Percentiles rank a stretch among this genome's conserved stretches.
These are phyloP conservation scores for barrel medic (Medicago truncatula) DNA, from an alignment of 306 rosid species.

Conservation along the genomic window DNA sequence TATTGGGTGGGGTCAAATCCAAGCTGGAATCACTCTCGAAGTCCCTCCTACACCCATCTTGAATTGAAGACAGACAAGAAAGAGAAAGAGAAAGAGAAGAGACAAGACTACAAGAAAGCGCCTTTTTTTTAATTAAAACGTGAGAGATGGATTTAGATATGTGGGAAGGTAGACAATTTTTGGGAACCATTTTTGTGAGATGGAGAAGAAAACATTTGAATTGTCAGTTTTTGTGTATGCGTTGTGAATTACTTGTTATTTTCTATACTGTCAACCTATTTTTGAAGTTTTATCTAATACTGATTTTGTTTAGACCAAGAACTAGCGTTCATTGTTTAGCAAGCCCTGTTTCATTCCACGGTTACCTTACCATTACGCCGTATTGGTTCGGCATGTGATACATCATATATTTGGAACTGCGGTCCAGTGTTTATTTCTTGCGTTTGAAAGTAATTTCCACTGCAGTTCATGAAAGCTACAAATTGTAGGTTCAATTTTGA, in stretches of 20 bases:
- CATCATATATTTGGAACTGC: too few relatives aligned
- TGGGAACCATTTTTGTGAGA: slow-evolving; percentile 56
- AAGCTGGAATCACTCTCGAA: slow-evolving; percentile 86
- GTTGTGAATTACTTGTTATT: neutral
- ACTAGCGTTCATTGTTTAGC: neutral
- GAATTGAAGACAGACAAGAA: slow-evolving; percentile 26
- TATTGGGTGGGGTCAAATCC: slow-evolving; percentile 96
- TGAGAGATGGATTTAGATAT: slow-evolving; percentile 45
- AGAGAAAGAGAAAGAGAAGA: neutral
- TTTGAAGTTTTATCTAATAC: neutral
- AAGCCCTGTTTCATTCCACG: neutral
- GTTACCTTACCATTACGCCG: neutral
- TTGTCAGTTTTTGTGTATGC: slow-evolving; percentile 30
- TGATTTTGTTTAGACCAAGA: neutral
- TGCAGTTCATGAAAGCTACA: too few relatives aligned
- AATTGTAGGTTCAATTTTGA: too few relatives aligned
- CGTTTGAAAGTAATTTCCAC: too few relatives aligned
- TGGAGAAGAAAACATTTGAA: slow-evolving; percentile 47
- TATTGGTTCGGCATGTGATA: too few relatives aligned
- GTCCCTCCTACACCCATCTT: slow-evolving; percentile 60
- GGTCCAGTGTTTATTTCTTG: too few relatives aligned
- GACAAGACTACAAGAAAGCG: slow-evolving; percentile 15
- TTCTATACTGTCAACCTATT: neutral
- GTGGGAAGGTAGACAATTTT: slow-evolving; percentile 50
- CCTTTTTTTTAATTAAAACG: slow-evolving; percentile 10